Evolutionary conservation across 345 rosid genomes (phyloP).

Genomic region (Erodium maritimum): DNA sequence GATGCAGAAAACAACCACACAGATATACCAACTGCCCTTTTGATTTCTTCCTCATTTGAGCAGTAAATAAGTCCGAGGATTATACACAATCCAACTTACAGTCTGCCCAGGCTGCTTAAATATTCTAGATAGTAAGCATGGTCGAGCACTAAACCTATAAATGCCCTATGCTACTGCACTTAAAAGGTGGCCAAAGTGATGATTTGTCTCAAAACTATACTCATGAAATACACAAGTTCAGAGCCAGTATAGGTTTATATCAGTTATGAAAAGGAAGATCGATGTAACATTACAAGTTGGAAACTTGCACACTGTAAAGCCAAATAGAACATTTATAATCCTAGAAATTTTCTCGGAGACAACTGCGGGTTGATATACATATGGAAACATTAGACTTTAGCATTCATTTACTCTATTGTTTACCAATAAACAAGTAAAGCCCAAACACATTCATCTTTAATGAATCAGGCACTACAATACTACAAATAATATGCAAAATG

Average conservation of each 20-base stretch:
- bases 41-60: background rate
- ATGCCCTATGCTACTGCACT: background rate
- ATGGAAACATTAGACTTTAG: too few species aligned
- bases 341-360: too few species aligned
- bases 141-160: background rate
- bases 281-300: background rate
- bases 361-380: too few species aligned
- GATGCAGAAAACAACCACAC: background rate
- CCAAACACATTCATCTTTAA: too few species aligned
- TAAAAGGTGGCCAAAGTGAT: background rate
- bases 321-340: background rate
- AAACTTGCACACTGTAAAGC: background rate
- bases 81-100: background rate
- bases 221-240: background rate
- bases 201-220: background rate
- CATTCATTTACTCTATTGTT: too few species aligned
- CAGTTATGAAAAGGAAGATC: background rate
- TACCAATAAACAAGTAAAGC: too few species aligned
- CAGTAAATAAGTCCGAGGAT: background rate
- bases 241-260: background rate
- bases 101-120: background rate
- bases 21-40: background rate
- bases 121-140: background rate
- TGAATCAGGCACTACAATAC: too few species aligned
- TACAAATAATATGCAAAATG: background rate